phyloP scores from a whole-genome alignment of 768 basidiomycete genomes.

The Podaxis sp. region DNA sequence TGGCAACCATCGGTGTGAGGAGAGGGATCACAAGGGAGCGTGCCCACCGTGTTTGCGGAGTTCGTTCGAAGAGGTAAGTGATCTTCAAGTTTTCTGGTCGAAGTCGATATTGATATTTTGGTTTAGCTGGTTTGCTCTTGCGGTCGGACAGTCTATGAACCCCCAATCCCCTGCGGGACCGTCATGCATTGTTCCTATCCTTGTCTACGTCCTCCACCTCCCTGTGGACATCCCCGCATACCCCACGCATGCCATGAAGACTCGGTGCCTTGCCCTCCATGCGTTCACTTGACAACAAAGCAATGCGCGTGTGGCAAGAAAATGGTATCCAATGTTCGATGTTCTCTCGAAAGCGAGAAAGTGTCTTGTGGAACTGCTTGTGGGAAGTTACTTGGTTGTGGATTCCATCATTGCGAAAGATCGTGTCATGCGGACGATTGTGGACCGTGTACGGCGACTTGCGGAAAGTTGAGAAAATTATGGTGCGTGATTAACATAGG shows the following conservation, averaged over 20 bases:
- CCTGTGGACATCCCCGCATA: constrained; percentile 81
- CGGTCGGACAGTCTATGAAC: constrained; percentile 82
- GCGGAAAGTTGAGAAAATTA: constrained; percentile 83
- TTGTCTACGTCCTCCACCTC: constrained; percentile 63
- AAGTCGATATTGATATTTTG: constrained; percentile 3
- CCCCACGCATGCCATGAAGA: constrained; percentile 85
- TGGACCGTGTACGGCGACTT: constrained; percentile 70
- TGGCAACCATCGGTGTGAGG: constrained; percentile 78
- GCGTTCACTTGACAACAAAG: constrained; percentile 77
- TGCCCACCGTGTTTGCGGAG: constrained; percentile 86
- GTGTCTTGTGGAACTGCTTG: constrained; percentile 86
- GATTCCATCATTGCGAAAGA: constrained; percentile 85
- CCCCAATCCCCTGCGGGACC: constrained; percentile 88
- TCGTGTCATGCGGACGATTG: constrained; percentile 83
- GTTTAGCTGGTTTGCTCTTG: constrained; percentile 75
- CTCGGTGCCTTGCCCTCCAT: constrained; percentile 73
- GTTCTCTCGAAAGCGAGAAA: constrained; percentile 73
- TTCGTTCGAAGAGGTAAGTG: constrained; percentile 84
- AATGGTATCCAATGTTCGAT: constrained; percentile 72
- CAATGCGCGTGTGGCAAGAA: constrained; percentile 90
- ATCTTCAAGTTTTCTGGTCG: not conserved
- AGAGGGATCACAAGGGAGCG: constrained; percentile 75
- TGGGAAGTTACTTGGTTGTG: constrained; percentile 78
- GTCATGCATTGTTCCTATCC: constrained; percentile 75
- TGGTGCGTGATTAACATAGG: constrained; percentile 49